Percentiles rank a stretch among this genome's conserved stretches.
Conservation (phyloP, 1,284 basidiomycete species). For the Cryptococcus hybrid region DNA sequence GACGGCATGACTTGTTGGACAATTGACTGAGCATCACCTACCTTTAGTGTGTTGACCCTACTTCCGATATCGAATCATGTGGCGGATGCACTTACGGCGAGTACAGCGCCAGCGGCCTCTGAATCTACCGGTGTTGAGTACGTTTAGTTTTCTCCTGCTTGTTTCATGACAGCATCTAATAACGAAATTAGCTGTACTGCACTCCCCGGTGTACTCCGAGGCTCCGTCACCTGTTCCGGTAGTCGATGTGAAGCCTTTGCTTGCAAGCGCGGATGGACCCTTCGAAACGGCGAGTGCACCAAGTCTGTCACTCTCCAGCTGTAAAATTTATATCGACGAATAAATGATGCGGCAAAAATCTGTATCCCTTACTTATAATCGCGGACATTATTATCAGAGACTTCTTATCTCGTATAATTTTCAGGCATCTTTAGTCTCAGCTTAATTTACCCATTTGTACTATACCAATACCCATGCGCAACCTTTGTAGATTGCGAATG, state of each 20-base stretch:
- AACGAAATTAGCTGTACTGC: slow-evolving; percentile 5
- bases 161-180: background rate
- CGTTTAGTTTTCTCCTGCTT: background rate
- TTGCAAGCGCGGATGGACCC: slow-evolving; percentile 12
- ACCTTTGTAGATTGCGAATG: too few relatives aligned
- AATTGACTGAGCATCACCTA: background rate
- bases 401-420: too few relatives aligned
- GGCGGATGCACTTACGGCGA: slow-evolving; percentile 14
- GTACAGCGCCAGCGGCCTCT: slow-evolving; percentile 2
- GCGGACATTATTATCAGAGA: too few relatives aligned
- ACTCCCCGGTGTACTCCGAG: slow-evolving; percentile 9
- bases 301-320: background rate
- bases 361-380: too few relatives aligned
- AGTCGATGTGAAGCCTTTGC: slow-evolving; percentile 9
- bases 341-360: too few relatives aligned
- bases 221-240: slow-evolving; percentile 9
- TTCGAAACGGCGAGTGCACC: slow-evolving; percentile 6
- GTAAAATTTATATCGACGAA: background rate
- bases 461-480: too few relatives aligned
- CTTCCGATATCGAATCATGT: slow-evolving; percentile 13
- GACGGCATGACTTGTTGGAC: background rate
- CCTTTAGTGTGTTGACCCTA: slow-evolving; percentile 10
- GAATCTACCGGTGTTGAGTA: slow-evolving; percentile 10
- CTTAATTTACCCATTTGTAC: too few relatives aligned
- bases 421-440: too few relatives aligned